A percentile compares a stretch with the other conserved stretches of the same genome.
These are phyloP conservation scores for Angophora floribunda DNA, from an alignment of 345 rosid species.

Conservation along the genomic window DNA sequence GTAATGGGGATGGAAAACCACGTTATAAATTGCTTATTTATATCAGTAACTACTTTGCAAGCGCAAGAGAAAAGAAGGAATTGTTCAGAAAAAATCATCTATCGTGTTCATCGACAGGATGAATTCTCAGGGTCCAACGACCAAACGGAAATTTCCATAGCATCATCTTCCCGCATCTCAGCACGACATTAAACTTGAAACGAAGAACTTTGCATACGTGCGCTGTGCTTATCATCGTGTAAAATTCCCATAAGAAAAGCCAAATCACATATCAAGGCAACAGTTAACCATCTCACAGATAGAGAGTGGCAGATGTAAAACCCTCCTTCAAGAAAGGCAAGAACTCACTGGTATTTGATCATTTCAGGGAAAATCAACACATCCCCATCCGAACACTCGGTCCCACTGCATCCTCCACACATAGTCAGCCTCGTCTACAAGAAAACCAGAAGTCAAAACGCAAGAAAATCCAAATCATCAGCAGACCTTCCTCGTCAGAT, in stretches of 20 bases:
- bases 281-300: neutral
- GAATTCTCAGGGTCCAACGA: neutral
- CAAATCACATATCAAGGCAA: neutral
- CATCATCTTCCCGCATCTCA: neutral
- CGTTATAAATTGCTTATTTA: neutral
- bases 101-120: neutral
- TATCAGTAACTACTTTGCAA: neutral
- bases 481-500: neutral
- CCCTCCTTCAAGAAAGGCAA: neutral
- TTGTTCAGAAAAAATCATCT: neutral
- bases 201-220: neutral
- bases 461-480: neutral
- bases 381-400: conserved; percentile 55
- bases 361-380: conserved; percentile 88
- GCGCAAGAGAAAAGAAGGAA: neutral
- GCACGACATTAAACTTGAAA: neutral
- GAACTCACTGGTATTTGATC: conserved; percentile 78
- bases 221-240: neutral
- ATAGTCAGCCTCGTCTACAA: conserved; percentile 58
- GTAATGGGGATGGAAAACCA: neutral
- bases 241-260: neutral
- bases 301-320: neutral
- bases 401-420: conserved; percentile 51
- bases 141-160: neutral
- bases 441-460: neutral